Evolutionary conservation across 352 stramenopile species (phyloP).

Genomic region (Pythium aphanidermatum): DNA sequence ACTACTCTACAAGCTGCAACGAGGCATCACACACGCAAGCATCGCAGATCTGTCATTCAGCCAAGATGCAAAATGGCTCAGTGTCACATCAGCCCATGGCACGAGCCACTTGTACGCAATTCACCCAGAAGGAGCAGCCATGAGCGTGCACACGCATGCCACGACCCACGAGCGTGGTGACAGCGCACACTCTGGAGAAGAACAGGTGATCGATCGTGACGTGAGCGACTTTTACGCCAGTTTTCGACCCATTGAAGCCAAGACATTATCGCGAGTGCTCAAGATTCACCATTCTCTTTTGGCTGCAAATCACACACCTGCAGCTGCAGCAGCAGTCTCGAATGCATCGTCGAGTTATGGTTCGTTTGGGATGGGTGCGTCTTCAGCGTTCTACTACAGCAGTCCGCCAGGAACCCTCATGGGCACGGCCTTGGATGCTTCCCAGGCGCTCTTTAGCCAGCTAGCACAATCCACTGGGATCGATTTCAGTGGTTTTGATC

Average conservation of each 20-base stretch:
- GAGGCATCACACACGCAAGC: constrained; percentile 79
- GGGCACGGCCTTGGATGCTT: constrained; percentile 56
- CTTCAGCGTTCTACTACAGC: constrained; percentile 16
- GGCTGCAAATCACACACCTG: constrained; percentile 29
- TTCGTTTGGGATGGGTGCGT: constrained; percentile 5
- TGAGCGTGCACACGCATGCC: constrained; percentile 67
- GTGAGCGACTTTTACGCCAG: constrained; percentile 71
- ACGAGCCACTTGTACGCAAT: constrained; percentile 84
- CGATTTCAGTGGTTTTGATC: constrained; percentile 26
- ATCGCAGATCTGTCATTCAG: constrained; percentile 82
- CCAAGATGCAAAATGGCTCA: constrained; percentile 82
- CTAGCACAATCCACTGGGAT: constrained; percentile 55
- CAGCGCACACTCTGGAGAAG: too few species aligned
- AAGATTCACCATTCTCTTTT: constrained; percentile 75
- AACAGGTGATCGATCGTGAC: constrained; percentile 23
- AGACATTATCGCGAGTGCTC: constrained; percentile 59
- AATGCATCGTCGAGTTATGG: constrained; percentile 25
- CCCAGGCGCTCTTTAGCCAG: constrained; percentile 61
- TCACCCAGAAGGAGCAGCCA: constrained; percentile 56
- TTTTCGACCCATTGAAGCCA: constrained; percentile 54
- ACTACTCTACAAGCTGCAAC: constrained; percentile 83
- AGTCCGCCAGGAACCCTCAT: constrained; percentile 32
- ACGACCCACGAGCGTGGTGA: constrained; percentile 20
- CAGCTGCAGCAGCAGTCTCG: constrained; percentile 7
- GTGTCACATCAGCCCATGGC: constrained; percentile 75